These are phyloP conservation scores for Craterostigma plantagineum DNA, from an alignment of 257 asterid species.

Conservation along the genomic window DNA sequence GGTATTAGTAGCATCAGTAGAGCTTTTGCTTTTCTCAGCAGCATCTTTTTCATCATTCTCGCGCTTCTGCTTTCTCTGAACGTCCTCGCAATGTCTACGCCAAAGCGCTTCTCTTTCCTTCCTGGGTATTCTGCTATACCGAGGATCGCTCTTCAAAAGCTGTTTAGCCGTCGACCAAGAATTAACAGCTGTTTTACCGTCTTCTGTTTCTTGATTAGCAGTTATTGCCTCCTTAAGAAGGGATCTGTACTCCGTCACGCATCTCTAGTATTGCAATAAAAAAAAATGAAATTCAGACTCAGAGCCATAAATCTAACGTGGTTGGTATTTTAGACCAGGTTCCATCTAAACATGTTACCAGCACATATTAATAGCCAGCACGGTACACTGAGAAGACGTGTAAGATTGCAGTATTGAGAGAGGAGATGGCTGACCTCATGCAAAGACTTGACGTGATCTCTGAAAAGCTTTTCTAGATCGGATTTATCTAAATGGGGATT, in stretches of 20 bases:
- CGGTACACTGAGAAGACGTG: no score
- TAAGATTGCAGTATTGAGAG: no score
- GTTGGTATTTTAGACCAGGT: no score
- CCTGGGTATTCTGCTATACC: constrained; percentile 69
- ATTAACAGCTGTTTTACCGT: constrained; percentile 49
- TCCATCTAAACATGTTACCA: no score
- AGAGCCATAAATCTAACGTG: no score
- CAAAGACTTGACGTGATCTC: constrained; percentile 74
- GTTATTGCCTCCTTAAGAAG: constrained; percentile 48
- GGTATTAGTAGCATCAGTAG: no score
- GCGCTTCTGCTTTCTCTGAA: constrained; percentile 40
- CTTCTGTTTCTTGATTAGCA: constrained; percentile 49
- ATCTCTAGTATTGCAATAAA: constrained; percentile 44
- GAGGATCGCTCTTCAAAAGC: constrained; percentile 46
- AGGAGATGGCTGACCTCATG: constrained; percentile 64
- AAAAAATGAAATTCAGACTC: no score
- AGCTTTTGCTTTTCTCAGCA: no score
- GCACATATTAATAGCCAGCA: no score
- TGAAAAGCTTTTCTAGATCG: constrained; percentile 79
- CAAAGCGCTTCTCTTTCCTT: constrained; percentile 79
- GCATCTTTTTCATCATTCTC: no score
- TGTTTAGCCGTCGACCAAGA: constrained; percentile 93
- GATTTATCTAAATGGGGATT: constrained; percentile 75
- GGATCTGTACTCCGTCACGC: constrained; percentile 42
- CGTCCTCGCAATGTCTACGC: constrained; percentile 71